phyloP scores from a whole-genome alignment of 148 eudicot genomes.

The Persicaria tinctoria region DNA sequence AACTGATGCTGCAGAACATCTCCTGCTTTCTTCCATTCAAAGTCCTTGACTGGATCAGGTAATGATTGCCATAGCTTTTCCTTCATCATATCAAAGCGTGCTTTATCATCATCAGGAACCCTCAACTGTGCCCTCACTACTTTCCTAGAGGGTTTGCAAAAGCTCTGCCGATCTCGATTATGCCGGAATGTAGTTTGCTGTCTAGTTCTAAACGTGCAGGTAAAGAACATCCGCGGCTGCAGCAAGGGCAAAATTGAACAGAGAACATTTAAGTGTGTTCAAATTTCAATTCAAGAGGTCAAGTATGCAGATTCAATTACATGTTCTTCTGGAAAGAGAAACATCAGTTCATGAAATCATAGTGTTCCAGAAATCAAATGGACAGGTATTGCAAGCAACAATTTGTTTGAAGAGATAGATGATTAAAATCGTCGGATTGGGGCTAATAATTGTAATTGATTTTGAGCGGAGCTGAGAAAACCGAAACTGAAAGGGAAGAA shows the following conservation, averaged over 20 bases:
- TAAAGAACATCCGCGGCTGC: slow-evolving; percentile 16
- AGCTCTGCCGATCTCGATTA: slow-evolving; percentile 13
- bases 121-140: slow-evolving; percentile 21
- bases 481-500: neutral
- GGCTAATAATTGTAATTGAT: neutral
- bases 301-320: neutral
- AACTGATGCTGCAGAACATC: slow-evolving; percentile 18
- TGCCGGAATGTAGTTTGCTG: neutral
- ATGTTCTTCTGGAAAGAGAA: neutral
- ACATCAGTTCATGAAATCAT: neutral
- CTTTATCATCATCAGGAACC: slow-evolving; percentile 26
- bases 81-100: slow-evolving; percentile 17
- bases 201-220: slow-evolving; percentile 7
- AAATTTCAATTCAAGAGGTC: neutral
- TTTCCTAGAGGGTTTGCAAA: slow-evolving; percentile 18
- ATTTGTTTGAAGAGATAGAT: neutral
- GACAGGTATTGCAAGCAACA: neutral
- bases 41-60: slow-evolving; percentile 31
- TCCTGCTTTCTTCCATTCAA: slow-evolving; percentile 43
- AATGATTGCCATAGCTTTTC: slow-evolving; percentile 25
- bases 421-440: neutral
- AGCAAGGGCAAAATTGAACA: neutral
- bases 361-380: neutral
- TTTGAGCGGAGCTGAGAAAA: neutral
- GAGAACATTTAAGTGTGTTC: neutral